Evolutionary conservation across 805 yeast genomes (phyloP), one percentile per base, ranked within the genome.

Genomic region (Wickerhamomyces ciferrii): DNA sequence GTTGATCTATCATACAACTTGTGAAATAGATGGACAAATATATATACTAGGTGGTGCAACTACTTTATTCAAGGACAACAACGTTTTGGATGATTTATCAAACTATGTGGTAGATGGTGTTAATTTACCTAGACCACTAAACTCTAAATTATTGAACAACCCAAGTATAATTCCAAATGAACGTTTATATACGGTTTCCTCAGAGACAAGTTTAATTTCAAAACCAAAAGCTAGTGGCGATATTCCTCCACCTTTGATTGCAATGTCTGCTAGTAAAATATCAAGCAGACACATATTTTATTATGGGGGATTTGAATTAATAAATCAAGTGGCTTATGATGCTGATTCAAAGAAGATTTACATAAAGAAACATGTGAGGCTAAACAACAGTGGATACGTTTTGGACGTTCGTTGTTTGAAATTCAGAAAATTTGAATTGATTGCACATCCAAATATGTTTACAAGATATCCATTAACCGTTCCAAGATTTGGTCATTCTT

Each of bases 281-380:
- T 76, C 86, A 5, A 68, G 72, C n/a, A 63, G 79, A 34, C 82
- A 82, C 54, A 70, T 80, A 15, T 72, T 84, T 51, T 73, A 75
- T 48, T 83, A 78, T 57, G 95, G 92, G n/a, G 95, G 94, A 0
- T 77, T 83, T 58, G 76, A 75, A 55, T 56, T 71, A 5, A 50
- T 56, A 6, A 59, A 64, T 7, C 49, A 51, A 11, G 48, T 58
- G 3, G 58, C 53, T 40, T 39, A 49, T 45, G 51, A 46, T 5
- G 53, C 56, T 31, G 60, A 48, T 49, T 65, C 48, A 65, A 78
- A 76, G 41, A 68, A 49, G 51, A 66, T 59, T 32, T 49, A 44
- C 23, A 52, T 71, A 17, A 68, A 72, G 39, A 72, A 74, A 51
- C 67, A 69, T 21, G 65, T 82, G 4, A 63, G 62, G 6, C 53